phyloP scores from a whole-genome alignment of 768 basidiomycete genomes.

The Leccinum fibrillosum region DNA sequence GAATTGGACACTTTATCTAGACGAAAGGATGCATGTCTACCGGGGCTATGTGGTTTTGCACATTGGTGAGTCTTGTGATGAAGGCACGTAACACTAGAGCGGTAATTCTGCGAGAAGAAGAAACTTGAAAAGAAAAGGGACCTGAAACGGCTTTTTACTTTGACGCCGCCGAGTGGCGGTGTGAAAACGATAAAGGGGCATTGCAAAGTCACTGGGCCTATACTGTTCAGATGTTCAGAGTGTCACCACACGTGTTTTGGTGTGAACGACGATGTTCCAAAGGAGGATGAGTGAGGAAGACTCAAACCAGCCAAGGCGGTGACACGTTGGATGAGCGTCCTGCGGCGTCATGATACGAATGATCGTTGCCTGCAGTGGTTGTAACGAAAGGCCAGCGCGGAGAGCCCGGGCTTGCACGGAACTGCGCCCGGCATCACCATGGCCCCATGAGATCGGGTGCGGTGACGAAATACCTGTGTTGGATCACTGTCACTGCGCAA shows the following conservation, averaged over 20 bases:
- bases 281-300: no score
- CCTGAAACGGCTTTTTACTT: not conserved
- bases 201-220: no score
- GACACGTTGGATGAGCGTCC: not conserved
- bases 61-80: not conserved
- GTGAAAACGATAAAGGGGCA: no score
- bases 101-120: no score
- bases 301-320: not conserved
- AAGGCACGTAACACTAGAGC: not conserved
- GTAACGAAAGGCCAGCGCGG: not conserved
- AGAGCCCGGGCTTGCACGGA: not conserved
- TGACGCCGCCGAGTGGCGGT: not conserved
- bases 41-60: not conserved
- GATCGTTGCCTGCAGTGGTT: not conserved
- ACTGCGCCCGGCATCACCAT: not conserved
- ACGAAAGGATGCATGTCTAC: not conserved
- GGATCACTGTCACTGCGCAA: not conserved
- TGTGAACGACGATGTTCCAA: not conserved
- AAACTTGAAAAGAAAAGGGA: not conserved
- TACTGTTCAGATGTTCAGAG: not conserved
- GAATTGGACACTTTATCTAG: not conserved
- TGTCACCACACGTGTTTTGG: not conserved
- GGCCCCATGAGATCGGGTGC: not conserved
- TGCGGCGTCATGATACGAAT: not conserved
- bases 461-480: not conserved